These are phyloP conservation scores for Pyrrhoderma lamaoense DNA, from an alignment of 1,284 basidiomycete genomes.

Conservation along the genomic window DNA sequence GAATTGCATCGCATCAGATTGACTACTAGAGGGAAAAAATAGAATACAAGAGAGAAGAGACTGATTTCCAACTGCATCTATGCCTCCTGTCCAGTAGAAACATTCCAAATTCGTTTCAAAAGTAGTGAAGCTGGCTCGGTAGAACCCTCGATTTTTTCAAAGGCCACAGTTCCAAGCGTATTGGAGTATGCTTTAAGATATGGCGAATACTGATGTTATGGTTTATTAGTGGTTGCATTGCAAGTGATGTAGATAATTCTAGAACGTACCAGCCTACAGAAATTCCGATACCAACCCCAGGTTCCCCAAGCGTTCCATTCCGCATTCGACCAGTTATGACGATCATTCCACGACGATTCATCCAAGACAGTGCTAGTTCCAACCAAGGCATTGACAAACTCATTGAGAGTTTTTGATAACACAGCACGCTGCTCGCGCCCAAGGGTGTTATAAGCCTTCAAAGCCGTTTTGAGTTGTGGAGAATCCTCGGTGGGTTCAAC, in stretches of 20 bases:
- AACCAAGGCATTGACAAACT: constrained; percentile 60
- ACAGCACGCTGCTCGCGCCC: constrained; percentile 69
- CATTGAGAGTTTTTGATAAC: constrained; percentile 57
- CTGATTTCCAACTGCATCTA: background rate
- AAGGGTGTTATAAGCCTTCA: constrained; percentile 65
- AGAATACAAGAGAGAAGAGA: too few relatives aligned
- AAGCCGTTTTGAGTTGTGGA: constrained; percentile 56
- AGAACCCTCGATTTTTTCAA: constrained; percentile 49
- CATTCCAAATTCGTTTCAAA: constrained; percentile 62
- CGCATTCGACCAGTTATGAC: constrained; percentile 57
- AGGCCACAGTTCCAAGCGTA: constrained; percentile 58
- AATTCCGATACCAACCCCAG: constrained; percentile 84
- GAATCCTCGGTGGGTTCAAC: constrained; percentile 50
- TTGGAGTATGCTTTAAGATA: constrained; percentile 64
- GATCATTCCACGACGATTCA: constrained; percentile 59
- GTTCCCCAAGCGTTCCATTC: constrained; percentile 80
- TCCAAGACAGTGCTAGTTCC: constrained; percentile 36
- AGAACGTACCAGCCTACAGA: constrained; percentile 63
- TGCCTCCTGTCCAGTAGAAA: constrained; percentile 52
- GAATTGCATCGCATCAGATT: too few relatives aligned
- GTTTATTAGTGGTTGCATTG: background rate
- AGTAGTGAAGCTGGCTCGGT: constrained; percentile 49
- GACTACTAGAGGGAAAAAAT: too few relatives aligned
- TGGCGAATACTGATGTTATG: constrained; percentile 55
- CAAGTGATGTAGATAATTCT: background rate